Evolutionary conservation across 1,284 basidiomycete species (phyloP), one percentile per base, ranked within the genome.

Genomic region (Bjerkandera adusta): DNA sequence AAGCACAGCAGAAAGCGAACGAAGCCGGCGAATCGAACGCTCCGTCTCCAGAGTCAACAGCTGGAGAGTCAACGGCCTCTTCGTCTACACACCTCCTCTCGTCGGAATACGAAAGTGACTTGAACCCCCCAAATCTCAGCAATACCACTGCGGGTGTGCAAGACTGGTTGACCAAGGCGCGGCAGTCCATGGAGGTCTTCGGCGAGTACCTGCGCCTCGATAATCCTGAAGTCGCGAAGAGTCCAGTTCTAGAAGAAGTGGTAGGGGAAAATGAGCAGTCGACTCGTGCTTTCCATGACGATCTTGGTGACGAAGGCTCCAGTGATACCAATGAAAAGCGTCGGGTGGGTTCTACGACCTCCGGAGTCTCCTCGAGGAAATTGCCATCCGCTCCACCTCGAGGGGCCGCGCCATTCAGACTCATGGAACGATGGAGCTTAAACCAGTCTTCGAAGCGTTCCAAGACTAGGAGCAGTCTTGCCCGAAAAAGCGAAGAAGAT

Each of bases 151-250:
- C 66, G 37, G 69, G 68, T 49, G 77, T 85, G 46, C 75, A 80
- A 55, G 78, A 84, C 51, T 89, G 85, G 85, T 80, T 89, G 46
- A 70, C 77, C 13, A 83, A 80, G 57, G 85, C 85, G 1, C 76
- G 79, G 32, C 75, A 80, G 46, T 82, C 76, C 26, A 70, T 88
- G 34, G 72, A 79, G 47, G 77, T 81, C 38, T 83, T 85, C 49
- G 83, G 79, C 13, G 76, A 73, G 5, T 76, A 79, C 56, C 79
- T 86, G 49, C 79, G 71, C 43, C n/a, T n/a, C n/a, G n/a, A n/a
- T n/a, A n/a, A n/a, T n/a, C n/a, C n/a, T n/a, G n/a, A n/a, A n/a
- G n/a, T n/a, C n/a, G n/a, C n/a, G n/a, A n/a, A n/a, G n/a, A n/a
- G n/a, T n/a, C n/a, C n/a, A n/a, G n/a, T n/a, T n/a, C n/a, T n/a